Base-by-base conservation (phyloP, 805 yeast species). In the Komagataella populi region DNA sequence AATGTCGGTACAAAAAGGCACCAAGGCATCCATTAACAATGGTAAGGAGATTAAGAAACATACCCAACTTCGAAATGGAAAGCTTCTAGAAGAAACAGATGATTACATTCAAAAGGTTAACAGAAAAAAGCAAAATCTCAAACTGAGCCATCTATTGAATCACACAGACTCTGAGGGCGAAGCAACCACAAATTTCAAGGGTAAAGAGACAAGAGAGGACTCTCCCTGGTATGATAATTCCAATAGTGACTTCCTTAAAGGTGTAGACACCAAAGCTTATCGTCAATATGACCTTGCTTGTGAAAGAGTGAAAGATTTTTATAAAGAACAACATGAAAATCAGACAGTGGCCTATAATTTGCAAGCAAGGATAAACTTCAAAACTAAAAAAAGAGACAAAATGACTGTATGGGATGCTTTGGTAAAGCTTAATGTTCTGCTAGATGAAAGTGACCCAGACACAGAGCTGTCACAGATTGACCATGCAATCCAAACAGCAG, bases 341-440 rank as follows among this genome's bases (percentile, higher is more conserved):
- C 88, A 83, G 63, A 82, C 88, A 0, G 86, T 83, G 44, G 86
- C 86, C 0, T 83, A 80, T 61, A 83, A 83, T 57, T 70, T 83
- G 43, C 85, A 83, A 59, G 87, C 87, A 0, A 64, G 89, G 45
- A 79, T 83, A 49, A 82, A 81, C 62, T 83, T 83, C 69, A 82
- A 82, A 62, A 76, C 87, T 5, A 80, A 81, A 58, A 70, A 76
- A 6, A 63, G 88, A 57, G 88, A 84, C 50, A 69, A 73, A 50
- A 80, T 83, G 84, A 70, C 84, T 0, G 73, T 83, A 6, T 83
- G 89, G 89, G 87, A 80, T 53, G 88, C 87, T 0, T 61, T 83
- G 14, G 76, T 77, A 51, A 77, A 76, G 54, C 66, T 83, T 44
- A 83, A 82, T 59, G 75, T 77, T 55, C 64, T 83, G 17, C 69